Evolutionary conservation across 164 flowering plant genomes (phyloP), one percentile per base, ranked within the genome.

Genomic region (Magnolia officinalis): DNA sequence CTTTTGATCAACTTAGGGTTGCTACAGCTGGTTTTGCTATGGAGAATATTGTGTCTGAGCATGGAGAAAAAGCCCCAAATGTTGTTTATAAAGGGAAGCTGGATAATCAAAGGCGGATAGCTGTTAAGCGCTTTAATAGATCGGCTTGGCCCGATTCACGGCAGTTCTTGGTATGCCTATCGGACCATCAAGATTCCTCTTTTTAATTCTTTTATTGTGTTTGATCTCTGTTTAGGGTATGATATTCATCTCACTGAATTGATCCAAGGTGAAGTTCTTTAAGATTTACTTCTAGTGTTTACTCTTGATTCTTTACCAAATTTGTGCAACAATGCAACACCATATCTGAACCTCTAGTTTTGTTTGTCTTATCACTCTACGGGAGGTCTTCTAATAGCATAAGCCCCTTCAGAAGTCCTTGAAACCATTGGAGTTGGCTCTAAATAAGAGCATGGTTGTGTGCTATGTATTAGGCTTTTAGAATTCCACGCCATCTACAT

Each of bases 21-120:
- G 95, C 98, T 19, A 92, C 98, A 59, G 91, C 94, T 51, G 97
- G 97, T 63, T 95, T 93, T 86, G 86, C 97, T 58, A 88, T 80
- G n/a, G 98, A 91, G 78, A 93, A 91, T 72, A 95, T 95, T 59
- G 97, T 95, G 73, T 95, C 98, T 45, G 98, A 95, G 78, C 97
- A 93, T 79, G 98, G 98, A 16, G 98, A 93, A 67, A 93, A 95
- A 80, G 98, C 97, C 45, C 98, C 98, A 0, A 95, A 95, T 85
- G 91, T 95, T 73, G 98, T 95, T 76, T 95, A 91, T 77, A 95
- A 89, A 77, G 98, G 98, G 76, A 92, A 87, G 81, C 73, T 95
- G 75, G 94, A 89, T 14, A 91, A 87, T 83, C 97, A 90, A 77
- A 78, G 83, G 74, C 84, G 89, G n/a, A 87, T 95, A 80, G 96